Conservation (phyloP, 2,329 filamentous ascomycete genomes). For the Colletotrichum sp. region DNA sequence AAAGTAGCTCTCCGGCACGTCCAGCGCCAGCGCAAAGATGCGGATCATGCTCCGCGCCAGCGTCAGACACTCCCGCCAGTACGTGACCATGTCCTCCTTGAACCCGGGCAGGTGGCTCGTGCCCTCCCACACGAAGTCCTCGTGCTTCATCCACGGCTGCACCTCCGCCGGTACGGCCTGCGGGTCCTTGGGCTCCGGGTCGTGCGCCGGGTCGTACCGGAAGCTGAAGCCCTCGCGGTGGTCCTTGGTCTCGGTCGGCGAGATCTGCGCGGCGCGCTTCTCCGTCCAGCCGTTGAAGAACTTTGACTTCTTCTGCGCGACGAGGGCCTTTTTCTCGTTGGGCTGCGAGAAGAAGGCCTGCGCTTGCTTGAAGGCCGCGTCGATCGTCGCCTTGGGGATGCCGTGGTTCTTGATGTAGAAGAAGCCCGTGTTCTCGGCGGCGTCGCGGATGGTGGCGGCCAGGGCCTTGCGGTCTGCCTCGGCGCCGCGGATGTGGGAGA, state of each 20-base stretch:
- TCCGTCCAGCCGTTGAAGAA: constrained; percentile 42
- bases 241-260: constrained; percentile 35
- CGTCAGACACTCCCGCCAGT: constrained; percentile 24
- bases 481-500: constrained; percentile 39
- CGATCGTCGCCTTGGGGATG: constrained; percentile 36
- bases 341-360: constrained; percentile 35
- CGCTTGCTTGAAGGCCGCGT: constrained; percentile 23
- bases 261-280: constrained; percentile 27
- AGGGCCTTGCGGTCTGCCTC: constrained; percentile 38
- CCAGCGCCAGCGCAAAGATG: constrained; percentile 26
- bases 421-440: constrained; percentile 48
- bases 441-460: constrained; percentile 40
- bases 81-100: constrained; percentile 17
- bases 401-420: constrained; percentile 54
- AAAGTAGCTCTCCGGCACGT: constrained; percentile 25
- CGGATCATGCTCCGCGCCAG: constrained; percentile 28
- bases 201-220: constrained; percentile 45
- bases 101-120: constrained; percentile 21
- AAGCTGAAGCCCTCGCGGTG: constrained; percentile 30
- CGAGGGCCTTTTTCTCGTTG: constrained; percentile 29
- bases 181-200: constrained; percentile 42
- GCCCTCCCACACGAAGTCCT: constrained; percentile 25
- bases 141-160: constrained; percentile 21
- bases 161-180: constrained; percentile 15
- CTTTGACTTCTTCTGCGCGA: constrained; percentile 28